A percentile compares a stretch with the other conserved stretches of the same genome.
These are phyloP conservation scores for Tulasnella sp. DNA, from an alignment of 768 basidiomycete genomes.

Conservation along the genomic window DNA sequence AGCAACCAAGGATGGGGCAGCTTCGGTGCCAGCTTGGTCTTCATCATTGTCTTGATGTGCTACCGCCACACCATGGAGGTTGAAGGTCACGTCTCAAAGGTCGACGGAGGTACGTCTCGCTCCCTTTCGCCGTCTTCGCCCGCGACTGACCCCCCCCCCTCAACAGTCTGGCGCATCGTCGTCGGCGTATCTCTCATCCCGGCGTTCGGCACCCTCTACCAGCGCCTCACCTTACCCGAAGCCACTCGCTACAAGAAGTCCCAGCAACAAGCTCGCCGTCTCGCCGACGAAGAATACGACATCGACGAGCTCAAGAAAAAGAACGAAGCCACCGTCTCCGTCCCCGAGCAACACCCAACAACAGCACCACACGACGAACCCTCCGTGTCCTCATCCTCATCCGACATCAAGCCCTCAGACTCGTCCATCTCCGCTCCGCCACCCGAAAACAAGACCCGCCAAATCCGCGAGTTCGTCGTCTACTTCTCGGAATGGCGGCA, in stretches of 20 bases:
- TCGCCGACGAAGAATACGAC: neutral
- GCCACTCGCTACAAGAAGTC: conserved; percentile 25
- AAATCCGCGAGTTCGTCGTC: conserved; percentile 38
- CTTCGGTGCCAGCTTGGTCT: conserved; percentile 23
- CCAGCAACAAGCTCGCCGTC: conserved; percentile 27
- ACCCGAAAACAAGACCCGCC: neutral
- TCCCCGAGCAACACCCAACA: neutral
- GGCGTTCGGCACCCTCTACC: conserved; percentile 64
- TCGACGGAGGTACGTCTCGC: conserved; percentile 47
- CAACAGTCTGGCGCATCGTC: conserved; percentile 58
- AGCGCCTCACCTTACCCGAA: conserved; percentile 62
- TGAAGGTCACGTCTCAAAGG: conserved; percentile 45
- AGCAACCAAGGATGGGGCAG: conserved; percentile 60
- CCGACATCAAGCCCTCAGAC: neutral
- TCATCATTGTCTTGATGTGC: neutral
- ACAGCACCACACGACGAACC: neutral
- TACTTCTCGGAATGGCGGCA: conserved; percentile 71
- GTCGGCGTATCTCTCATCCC: conserved; percentile 67
- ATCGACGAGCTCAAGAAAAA: neutral
- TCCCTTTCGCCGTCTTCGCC: neutral
- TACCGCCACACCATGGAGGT: conserved; percentile 40
- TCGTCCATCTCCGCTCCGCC: neutral
- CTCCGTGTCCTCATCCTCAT: neutral
- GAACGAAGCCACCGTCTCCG: neutral
- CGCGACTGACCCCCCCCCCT: neutral